Evolutionary conservation across 768 basidiomycete species (phyloP).

Genomic region (Suillus weaverae): DNA sequence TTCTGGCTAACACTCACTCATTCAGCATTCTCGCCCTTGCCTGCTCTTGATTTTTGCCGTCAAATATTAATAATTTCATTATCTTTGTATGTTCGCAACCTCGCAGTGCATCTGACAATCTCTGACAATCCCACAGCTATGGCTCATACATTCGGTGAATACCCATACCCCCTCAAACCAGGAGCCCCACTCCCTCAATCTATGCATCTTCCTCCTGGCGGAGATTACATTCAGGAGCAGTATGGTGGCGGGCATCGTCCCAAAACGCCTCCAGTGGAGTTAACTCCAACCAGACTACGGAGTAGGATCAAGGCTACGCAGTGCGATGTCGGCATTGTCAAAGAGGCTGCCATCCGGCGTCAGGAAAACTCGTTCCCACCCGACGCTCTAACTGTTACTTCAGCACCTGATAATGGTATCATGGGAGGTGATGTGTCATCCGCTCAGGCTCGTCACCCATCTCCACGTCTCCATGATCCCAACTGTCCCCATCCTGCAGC

Average conservation of each 20-base stretch:
- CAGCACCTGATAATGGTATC: background rate
- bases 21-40: background rate
- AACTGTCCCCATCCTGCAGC: background rate
- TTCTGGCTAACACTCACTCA: background rate
- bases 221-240: background rate
- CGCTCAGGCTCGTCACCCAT: background rate
- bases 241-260: background rate
- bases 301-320: background rate
- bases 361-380: too few species aligned
- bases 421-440: background rate
- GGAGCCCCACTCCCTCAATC: background rate
- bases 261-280: background rate
- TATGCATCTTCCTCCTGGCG: background rate
- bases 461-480: background rate
- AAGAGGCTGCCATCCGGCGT: too few species aligned
- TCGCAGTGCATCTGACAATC: background rate
- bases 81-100: background rate
- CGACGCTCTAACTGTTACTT: too few species aligned
- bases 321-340: background rate
- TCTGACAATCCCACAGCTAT: background rate
- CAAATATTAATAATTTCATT: background rate
- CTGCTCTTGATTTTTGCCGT: background rate
- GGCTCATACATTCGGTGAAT: background rate
- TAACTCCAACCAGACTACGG: constrained; percentile 1
- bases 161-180: background rate